A percentile compares a stretch with the other conserved stretches of the same genome.
Conservation (phyloP, 257 asterid genomes). For the Linderniella brevidens region DNA sequence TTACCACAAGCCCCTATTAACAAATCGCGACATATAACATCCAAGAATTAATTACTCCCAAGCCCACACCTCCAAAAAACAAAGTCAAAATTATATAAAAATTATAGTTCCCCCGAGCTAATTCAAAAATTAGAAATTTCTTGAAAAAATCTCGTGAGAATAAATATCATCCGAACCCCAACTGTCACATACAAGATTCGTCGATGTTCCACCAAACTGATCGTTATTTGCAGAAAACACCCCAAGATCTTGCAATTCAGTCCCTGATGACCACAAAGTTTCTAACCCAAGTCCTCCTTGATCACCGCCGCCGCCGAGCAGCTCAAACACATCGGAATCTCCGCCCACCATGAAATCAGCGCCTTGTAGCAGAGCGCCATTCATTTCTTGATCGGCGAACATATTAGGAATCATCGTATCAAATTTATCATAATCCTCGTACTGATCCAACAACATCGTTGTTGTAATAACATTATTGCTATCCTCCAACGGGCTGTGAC, state of each 20-base stretch:
- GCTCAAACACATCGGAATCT: conserved; percentile 16
- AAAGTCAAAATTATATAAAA: too few species aligned
- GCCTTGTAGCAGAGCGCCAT: conserved; percentile 10
- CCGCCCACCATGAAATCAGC: conserved; percentile 18
- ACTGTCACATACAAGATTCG: conserved; percentile 21
- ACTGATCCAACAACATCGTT: too few species aligned
- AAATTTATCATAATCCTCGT: too few species aligned
- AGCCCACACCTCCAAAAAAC: too few species aligned
- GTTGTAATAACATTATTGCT: neutral
- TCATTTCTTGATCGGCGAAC: conserved; percentile 11
- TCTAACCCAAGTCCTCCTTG: conserved; percentile 13
- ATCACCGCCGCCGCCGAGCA: conserved; percentile 17
- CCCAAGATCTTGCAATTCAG: conserved; percentile 40
- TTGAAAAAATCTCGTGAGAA: conserved; percentile 26
- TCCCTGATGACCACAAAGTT: conserved; percentile 21
- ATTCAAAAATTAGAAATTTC: neutral
- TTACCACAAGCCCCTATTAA: too few species aligned
- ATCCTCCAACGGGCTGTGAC: conserved; percentile 15
- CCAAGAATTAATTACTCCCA: too few species aligned
- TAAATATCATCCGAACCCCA: conserved; percentile 56
- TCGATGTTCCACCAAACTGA: conserved; percentile 16
- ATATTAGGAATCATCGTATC: conserved; percentile 10
- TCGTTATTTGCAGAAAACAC: conserved; percentile 24
- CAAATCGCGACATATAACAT: too few species aligned
- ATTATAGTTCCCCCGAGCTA: too few species aligned